A percentile compares a stretch with the other conserved stretches of the same genome.
Conservation (phyloP, 768 basidiomycete species). For the Cystobasidium tubakii region DNA sequence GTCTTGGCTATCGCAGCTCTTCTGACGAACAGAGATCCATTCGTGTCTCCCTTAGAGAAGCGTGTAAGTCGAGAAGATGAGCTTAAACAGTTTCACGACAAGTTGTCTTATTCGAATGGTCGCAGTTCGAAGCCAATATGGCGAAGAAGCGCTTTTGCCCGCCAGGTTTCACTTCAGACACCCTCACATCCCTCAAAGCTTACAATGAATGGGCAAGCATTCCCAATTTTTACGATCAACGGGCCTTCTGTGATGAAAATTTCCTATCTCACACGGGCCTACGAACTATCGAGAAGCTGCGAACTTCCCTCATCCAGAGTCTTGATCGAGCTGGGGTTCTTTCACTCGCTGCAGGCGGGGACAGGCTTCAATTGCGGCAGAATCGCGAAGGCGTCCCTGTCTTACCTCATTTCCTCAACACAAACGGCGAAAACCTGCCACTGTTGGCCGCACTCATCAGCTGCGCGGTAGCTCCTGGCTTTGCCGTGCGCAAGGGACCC, state of each 20-base stretch:
- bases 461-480: constrained; percentile 81
- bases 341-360: constrained; percentile 65
- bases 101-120: constrained; percentile 48
- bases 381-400: constrained; percentile 41
- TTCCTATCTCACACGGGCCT: constrained; percentile 83
- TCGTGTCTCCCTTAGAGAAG: constrained; percentile 61
- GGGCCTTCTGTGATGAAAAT: constrained; percentile 67
- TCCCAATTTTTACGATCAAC: background rate
- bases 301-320: constrained; percentile 67
- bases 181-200: constrained; percentile 69
- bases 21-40: constrained; percentile 81
- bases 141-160: constrained; percentile 71
- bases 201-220: constrained; percentile 71
- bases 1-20: constrained; percentile 80
- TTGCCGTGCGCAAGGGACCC: constrained; percentile 69
- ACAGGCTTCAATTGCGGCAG: constrained; percentile 31
- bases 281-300: constrained; percentile 71
- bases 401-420: constrained; percentile 65
- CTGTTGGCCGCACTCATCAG: constrained; percentile 76
- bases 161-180: constrained; percentile 71
- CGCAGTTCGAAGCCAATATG: constrained; percentile 64
- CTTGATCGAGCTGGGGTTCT: constrained; percentile 76
- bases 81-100: background rate
- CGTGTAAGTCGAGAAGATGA: background rate
- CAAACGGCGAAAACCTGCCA: constrained; percentile 67